Base-by-base conservation (phyloP, 805 yeast species). In the Yarrowia sp. region DNA sequence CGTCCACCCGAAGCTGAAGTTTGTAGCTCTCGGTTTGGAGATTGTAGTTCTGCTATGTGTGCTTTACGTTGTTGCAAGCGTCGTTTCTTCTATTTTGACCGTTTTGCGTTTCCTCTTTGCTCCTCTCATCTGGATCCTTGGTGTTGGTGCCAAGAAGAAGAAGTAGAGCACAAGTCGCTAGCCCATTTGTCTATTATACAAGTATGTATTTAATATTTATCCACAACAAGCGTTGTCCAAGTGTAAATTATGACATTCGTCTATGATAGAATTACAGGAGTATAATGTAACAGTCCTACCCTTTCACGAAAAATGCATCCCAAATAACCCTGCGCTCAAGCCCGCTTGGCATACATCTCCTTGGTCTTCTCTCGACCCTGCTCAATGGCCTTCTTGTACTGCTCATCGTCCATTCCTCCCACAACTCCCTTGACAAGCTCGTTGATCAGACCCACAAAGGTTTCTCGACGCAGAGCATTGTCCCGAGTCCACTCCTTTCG, bases 401-500 rank as follows among this genome's bases (percentile, higher is more conserved):
- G 65, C 29, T 56, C 64, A 36, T 67, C 68, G 13, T 62, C 51
- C 41, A 55, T 32, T 25, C 46, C 46, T 9, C 70, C 67, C 18
- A 80, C 74, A 9, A 81, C 71, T 16, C 77, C 76, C 66, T 76
- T 79, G 42, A 79, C 66, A 53, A 83, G 70, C 65, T 77, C 78
- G 42, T 80, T 73, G 7, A 82, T 77, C 33, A 85, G 71, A 0
- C 83, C 83, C 8, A 80, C 75, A 68, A 80, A 80, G 67, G 84
- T 85, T 65, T 78, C 81, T 61, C 81, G 75, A 63, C 90, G 75
- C 64, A 83, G 72, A 46, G 75, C 76, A 66, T 83, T 83, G 64
- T 85, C 89, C 5, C 78, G 72, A 22, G 69, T 68, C 88, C 88
- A 83, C 13, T 69, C 68, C 24, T 74, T 78, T 61, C 88, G 73